A percentile compares a stretch with the other conserved stretches of the same genome.
Conservation (phyloP, 2,329 filamentous ascomycete genomes). For the Alternaria gansuensis region DNA sequence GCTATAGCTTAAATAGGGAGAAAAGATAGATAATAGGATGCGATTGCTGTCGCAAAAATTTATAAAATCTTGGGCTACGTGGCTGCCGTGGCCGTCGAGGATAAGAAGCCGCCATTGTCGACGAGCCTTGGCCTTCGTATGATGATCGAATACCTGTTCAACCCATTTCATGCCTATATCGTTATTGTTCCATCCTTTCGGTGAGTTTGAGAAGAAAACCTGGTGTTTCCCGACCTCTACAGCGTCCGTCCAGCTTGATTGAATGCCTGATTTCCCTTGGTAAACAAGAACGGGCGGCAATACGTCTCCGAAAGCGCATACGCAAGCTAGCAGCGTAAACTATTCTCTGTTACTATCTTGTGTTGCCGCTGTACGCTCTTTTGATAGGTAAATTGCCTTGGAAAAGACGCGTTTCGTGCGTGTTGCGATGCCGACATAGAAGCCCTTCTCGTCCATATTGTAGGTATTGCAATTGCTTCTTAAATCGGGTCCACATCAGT, state of each 20-base stretch:
- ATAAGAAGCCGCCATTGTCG: background rate
- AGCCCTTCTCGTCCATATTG: too few species aligned
- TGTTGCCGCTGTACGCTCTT: background rate
- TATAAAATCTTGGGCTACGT: background rate
- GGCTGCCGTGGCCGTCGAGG: background rate
- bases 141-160: too few species aligned
- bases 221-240: background rate
- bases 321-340: background rate
- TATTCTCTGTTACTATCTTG: background rate
- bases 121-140: background rate
- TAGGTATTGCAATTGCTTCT: too few species aligned
- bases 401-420: background rate
- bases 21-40: background rate
- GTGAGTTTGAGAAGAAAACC: too few species aligned
- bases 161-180: too few species aligned
- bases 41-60: background rate
- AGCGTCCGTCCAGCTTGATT: background rate
- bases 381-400: background rate
- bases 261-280: background rate
- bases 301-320: background rate
- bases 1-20: background rate
- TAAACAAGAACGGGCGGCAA: background rate
- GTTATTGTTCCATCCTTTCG: too few species aligned
- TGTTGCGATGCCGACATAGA: background rate
- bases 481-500: too few species aligned